Percentiles rank a stretch among this genome's conserved stretches.
Evolutionary conservation across 2,329 filamentous ascomycete genomes (phyloP).

Genomic region (Aspergillus pseudonomiae): DNA sequence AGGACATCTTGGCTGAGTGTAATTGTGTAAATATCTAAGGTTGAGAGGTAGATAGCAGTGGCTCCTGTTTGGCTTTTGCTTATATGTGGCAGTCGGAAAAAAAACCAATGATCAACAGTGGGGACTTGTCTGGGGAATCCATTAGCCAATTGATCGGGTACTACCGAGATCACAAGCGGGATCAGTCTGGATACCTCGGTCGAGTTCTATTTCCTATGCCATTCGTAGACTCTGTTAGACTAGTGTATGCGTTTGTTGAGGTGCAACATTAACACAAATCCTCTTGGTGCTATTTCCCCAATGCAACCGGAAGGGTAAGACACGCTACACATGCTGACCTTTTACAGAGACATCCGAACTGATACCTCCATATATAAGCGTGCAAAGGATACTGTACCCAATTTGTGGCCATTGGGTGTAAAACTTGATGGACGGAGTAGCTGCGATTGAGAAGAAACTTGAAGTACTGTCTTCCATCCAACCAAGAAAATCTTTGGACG

Average conservation of each 20-base stretch:
- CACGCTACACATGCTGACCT: neutral
- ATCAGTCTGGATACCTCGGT: neutral
- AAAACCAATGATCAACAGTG: neutral
- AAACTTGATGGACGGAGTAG: too few species aligned
- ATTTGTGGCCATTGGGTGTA: too few species aligned
- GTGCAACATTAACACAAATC: neutral
- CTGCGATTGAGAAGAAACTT: too few species aligned
- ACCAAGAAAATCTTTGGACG: too few species aligned
- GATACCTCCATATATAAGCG: too few species aligned
- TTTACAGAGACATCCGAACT: neutral
- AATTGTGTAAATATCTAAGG: neutral
- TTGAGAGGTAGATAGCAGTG: neutral
- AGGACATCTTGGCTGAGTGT: neutral
- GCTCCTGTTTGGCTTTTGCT: neutral
- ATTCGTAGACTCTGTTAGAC: neutral
- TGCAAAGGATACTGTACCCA: too few species aligned
- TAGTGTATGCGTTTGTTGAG: neutral
- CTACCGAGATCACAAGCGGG: neutral
- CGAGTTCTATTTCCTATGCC: neutral
- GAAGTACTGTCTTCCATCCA: too few species aligned
- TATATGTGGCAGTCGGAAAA: neutral
- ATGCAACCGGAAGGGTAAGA: neutral
- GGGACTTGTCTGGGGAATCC: neutral
- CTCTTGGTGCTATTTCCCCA: neutral
- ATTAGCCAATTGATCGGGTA: neutral